A percentile compares a stretch with the other conserved stretches of the same genome.
Evolutionary conservation across 495 filamentous ascomycete species (phyloP).

Genomic region (Penicillium bovifimosum): DNA sequence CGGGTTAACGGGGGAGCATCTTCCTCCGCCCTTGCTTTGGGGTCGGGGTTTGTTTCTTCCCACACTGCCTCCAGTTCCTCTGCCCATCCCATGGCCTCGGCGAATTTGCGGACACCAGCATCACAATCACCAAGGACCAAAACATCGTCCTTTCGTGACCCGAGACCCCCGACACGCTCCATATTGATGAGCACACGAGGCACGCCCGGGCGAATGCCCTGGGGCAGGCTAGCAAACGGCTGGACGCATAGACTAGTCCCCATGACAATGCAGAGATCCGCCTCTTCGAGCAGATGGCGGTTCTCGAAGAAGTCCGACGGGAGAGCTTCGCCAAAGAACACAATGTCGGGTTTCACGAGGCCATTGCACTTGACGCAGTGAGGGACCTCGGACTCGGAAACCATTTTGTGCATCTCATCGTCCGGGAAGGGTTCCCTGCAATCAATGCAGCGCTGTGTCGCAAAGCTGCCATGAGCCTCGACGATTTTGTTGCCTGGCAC

Average conservation of each 20-base stretch:
- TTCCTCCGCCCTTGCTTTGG: constrained; percentile 30
- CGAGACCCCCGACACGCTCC: constrained; percentile 77
- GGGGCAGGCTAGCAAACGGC: constrained; percentile 80
- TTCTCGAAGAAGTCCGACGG: constrained; percentile 65
- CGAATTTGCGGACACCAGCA: constrained; percentile 74
- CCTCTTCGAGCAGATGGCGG: constrained; percentile 46
- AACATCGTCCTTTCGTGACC: constrained; percentile 71
- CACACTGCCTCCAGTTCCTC: constrained; percentile 74
- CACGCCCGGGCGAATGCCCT: constrained; percentile 49
- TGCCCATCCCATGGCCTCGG: constrained; percentile 76
- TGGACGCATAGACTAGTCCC: constrained; percentile 86
- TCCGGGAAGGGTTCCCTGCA: constrained; percentile 69
- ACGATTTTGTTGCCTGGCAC: constrained; percentile 75
- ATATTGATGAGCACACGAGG: constrained; percentile 85
- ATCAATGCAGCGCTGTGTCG: constrained; percentile 81
- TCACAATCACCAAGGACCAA: constrained; percentile 73
- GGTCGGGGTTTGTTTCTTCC: constrained; percentile 47
- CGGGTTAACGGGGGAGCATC: constrained; percentile 30
- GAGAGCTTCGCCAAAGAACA: constrained; percentile 90
- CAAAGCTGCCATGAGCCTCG: constrained; percentile 95
- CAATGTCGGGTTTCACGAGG: constrained; percentile 93
- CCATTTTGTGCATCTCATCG: constrained; percentile 62
- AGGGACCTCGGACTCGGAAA: constrained; percentile 60
- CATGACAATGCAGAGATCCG: constrained; percentile 84
- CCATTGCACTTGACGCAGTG: constrained; percentile 67